Evolutionary conservation across 2,329 filamentous ascomycete genomes (phyloP), one percentile per base, ranked within the genome.

Genomic region (Corinectria fuckeliana): DNA sequence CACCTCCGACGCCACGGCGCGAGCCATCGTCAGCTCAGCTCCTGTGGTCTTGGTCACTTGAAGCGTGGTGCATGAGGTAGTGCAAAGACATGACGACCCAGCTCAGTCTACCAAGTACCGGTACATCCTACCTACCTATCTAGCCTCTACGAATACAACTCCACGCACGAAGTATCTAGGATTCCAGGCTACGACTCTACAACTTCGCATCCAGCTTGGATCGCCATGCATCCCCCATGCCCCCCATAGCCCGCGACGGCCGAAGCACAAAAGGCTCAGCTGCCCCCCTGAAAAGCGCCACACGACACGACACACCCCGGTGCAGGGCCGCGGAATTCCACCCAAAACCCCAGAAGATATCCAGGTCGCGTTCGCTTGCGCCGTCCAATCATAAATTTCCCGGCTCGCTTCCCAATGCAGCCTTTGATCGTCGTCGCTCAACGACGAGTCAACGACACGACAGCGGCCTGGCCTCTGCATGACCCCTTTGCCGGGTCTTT

Each of bases 391-490:
- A 72, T 56, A 67, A 69, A 69, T 63, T 69, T 61, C 59, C 65
- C 68, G 67, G 61, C 69, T 72, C 71, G 70, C 70, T 71, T 71
- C 61, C 65, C 56, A 60, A 69, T 69, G 68, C 66, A 70, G 54
- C 60, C 68, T 44, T 44, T 53, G 50, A 53, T 58, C 44, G 28
- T 26, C 25, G 36, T 56, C 18, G 54, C 45, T 45, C 49, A 23
- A 39, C 34, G 42, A 51, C 21, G 32, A 45, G 42, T 45, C 42
- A 38, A 57, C 41, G 39, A 44, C 41, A 52, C 50, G 49, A 48
- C 50, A 50, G n/a, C 26, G 25, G 44, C 25, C 45, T 36, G 25
- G 42, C 9, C n/a, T 26, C 16, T 41, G 42, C 42, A 36, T 36
- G 42, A 25, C 26, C 23, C 42, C n/a, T 16, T 28, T 30, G 25